Conservation (phyloP, 805 yeast species). For the Torulaspora quercuum region DNA sequence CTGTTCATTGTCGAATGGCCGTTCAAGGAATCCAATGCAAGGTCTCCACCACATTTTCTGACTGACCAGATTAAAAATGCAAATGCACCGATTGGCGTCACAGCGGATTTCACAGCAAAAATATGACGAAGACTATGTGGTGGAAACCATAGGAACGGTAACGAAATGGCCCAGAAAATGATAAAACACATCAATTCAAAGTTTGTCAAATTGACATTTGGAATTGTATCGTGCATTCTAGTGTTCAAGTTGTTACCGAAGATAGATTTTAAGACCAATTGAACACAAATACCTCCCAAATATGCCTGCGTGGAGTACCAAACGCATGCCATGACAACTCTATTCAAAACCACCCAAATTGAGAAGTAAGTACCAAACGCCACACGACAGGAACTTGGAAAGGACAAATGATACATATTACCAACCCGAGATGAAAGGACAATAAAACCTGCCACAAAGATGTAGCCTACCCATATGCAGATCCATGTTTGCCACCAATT, state of each 20-base stretch:
- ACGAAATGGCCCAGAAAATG: constrained; percentile 72
- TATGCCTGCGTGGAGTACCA: constrained; percentile 89
- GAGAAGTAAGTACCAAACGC: constrained; percentile 88
- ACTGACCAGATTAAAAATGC: constrained; percentile 83
- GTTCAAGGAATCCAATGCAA: constrained; percentile 30
- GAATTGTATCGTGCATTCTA: constrained; percentile 61
- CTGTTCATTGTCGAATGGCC: constrained; percentile 17
- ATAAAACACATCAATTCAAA: constrained; percentile 73
- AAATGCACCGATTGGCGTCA: constrained; percentile 80
- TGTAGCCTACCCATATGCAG: constrained; percentile 83
- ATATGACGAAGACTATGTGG: constrained; percentile 82
- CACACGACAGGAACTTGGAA: constrained; percentile 79
- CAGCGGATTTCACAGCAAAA: constrained; percentile 74
- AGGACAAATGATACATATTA: constrained; percentile 73
- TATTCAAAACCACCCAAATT: constrained; percentile 81
- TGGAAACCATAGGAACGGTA: constrained; percentile 79
- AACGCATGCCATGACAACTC: constrained; percentile 83
- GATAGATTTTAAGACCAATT: constrained; percentile 71
- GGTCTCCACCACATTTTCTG: constrained; percentile 67
- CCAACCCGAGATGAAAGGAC: constrained; percentile 74
- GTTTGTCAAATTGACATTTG: constrained; percentile 58
- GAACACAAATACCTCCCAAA: constrained; percentile 83
- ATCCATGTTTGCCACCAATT: constrained; percentile 94
- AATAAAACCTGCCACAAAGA: constrained; percentile 66
- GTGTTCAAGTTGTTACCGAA: constrained; percentile 64